phyloP scores from a whole-genome alignment of 2,329 filamentous ascomycete genomes.

The Aplosporella prunicola region DNA sequence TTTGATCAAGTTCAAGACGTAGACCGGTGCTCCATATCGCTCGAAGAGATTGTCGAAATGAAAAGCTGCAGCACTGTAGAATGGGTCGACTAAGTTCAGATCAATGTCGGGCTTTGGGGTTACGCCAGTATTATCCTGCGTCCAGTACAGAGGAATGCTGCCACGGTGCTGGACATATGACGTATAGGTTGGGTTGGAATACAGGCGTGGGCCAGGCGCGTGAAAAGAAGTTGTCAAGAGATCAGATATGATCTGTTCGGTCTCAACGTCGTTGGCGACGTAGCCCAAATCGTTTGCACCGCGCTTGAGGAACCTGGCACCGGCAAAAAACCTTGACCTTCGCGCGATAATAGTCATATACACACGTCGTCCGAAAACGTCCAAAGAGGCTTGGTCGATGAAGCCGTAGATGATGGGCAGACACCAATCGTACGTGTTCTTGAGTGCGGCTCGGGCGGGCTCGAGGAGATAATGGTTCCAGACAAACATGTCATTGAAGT shows the following conservation, averaged over 20 bases:
- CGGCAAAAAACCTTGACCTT: conserved; percentile 86
- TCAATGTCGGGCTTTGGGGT: conserved; percentile 95
- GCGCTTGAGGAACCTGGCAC: conserved; percentile 86
- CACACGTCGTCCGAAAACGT: conserved; percentile 75
- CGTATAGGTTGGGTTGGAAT: conserved; percentile 82
- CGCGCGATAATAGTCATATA: conserved; percentile 92
- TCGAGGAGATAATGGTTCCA: conserved; percentile 89
- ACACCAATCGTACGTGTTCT: conserved; percentile 90
- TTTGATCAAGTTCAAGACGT: conserved; percentile 83
- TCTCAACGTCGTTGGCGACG: conserved; percentile 97
- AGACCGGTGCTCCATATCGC: conserved; percentile 85
- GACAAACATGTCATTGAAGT: conserved; percentile 92
- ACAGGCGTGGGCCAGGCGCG: conserved; percentile 74
- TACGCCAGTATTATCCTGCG: conserved; percentile 88
- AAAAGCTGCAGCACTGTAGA: conserved; percentile 83
- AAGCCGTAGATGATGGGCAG: conserved; percentile 92
- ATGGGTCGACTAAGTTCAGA: conserved; percentile 89
- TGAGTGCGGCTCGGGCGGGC: conserved; percentile 60
- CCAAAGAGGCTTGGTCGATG: conserved; percentile 70
- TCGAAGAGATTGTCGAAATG: conserved; percentile 95
- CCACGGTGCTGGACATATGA: conserved; percentile 96
- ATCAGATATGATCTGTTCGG: conserved; percentile 95
- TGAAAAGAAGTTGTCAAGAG: conserved; percentile 93
- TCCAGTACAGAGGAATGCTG: conserved; percentile 96
- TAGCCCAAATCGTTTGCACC: conserved; percentile 92